A percentile compares a stretch with the other conserved stretches of the same genome.
phyloP scores from a whole-genome alignment of 1,284 basidiomycete species.

The Tausonia pullulans region DNA sequence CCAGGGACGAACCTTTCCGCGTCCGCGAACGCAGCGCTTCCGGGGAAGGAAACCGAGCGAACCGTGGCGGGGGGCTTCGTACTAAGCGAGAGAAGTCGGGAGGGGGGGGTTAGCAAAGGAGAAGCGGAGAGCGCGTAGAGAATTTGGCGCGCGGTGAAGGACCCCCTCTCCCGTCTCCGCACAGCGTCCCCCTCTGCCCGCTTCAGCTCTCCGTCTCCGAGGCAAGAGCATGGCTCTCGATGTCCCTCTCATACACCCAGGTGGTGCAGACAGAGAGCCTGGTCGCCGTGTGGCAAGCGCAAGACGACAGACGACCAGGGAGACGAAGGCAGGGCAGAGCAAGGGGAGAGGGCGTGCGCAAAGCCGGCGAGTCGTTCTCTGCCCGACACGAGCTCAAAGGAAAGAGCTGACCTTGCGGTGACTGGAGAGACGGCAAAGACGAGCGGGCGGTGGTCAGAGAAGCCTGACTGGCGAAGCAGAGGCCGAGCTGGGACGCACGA shows the following conservation, averaged over 20 bases:
- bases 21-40: constrained; percentile 89
- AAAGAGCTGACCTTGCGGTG: constrained; percentile 7
- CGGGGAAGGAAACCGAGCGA: constrained; percentile 87
- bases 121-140: neutral
- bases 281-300: too few relatives aligned
- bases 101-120: neutral
- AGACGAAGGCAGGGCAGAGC: neutral
- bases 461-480: neutral
- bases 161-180: neutral
- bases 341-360: neutral
- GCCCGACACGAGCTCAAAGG: neutral
- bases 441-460: neutral
- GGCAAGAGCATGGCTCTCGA: too few relatives aligned
- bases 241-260: too few relatives aligned
- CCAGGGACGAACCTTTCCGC: constrained; percentile 56
- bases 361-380: neutral
- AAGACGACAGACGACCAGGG: neutral
- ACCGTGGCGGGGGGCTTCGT: constrained; percentile 89
- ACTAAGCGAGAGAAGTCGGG: constrained; percentile 40
- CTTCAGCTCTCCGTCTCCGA: too few relatives aligned
- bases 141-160: neutral
- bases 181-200: neutral
- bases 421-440: neutral
- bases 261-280: too few relatives aligned
- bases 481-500: neutral